phyloP scores from a whole-genome alignment of 1,139 yeast genomes.

The Petasospora rhodanensis region DNA sequence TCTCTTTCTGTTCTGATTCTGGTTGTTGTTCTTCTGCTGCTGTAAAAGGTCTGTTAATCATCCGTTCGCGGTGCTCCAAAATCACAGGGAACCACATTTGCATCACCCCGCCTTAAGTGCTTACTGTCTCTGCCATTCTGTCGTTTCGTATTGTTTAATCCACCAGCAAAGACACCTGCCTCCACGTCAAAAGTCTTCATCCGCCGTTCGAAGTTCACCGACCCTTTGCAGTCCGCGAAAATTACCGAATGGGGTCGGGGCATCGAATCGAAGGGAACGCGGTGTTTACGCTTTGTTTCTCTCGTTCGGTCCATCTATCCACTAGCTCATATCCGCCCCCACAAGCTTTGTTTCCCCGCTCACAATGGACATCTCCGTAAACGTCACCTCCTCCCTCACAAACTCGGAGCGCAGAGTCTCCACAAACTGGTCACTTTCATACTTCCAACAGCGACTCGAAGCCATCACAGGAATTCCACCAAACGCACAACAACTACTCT shows the following conservation, averaged over 20 bases:
- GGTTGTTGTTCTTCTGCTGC: slow-evolving; percentile 7
- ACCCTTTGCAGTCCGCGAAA: too few species aligned
- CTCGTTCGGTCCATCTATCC: too few species aligned
- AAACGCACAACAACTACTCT: slow-evolving; percentile 45
- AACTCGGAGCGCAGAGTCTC: slow-evolving; percentile 70
- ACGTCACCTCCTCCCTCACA: slow-evolving; percentile 60
- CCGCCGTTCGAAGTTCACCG: too few species aligned
- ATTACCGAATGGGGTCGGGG: too few species aligned
- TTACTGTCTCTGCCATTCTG: slow-evolving; percentile 10
- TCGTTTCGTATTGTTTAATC: too few species aligned
- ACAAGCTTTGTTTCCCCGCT: neutral
- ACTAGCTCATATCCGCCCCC: too few species aligned
- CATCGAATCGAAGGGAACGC: too few species aligned
- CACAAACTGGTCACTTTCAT: slow-evolving; percentile 54
- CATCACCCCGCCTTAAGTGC: neutral
- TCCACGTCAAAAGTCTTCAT: too few species aligned
- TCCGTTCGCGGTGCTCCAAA: too few species aligned
- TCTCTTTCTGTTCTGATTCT: slow-evolving; percentile 16
- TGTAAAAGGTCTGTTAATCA: slow-evolving; percentile 2
- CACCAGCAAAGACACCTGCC: too few species aligned
- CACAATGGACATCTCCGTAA: slow-evolving; percentile 48
- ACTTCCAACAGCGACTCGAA: slow-evolving; percentile 58
- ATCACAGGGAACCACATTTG: too few species aligned
- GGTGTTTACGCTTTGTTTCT: too few species aligned
- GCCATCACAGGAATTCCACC: slow-evolving; percentile 78